Evolutionary conservation across 371 early-diverging fungal species (phyloP).

Genomic region (Phascolomyces articulosus): DNA sequence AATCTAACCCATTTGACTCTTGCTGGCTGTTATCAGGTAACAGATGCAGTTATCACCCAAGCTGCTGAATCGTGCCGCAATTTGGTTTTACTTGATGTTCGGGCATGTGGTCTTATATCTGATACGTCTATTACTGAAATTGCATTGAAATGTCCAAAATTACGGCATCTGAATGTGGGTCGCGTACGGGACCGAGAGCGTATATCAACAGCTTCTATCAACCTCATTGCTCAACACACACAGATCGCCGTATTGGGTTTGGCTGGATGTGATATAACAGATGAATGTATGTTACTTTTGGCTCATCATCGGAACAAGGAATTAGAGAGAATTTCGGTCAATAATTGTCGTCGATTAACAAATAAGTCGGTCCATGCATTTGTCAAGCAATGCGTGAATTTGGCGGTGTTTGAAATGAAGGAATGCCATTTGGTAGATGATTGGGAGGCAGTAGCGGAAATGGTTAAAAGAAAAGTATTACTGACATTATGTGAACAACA

Average conservation of each 20-base stretch:
- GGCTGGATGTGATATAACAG: constrained; percentile 62
- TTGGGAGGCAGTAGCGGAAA: constrained; percentile 40
- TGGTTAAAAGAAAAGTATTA: constrained; percentile 43
- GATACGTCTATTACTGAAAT: constrained; percentile 49
- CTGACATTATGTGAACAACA: constrained; percentile 51
- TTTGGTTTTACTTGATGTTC: constrained; percentile 54
- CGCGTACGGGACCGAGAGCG: constrained; percentile 55
- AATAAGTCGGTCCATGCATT: constrained; percentile 50
- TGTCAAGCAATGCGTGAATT: constrained; percentile 48
- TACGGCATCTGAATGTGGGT: constrained; percentile 61
- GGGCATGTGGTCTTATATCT: constrained; percentile 62
- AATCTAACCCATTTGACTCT: constrained; percentile 51
- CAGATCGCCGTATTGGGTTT: constrained; percentile 55
- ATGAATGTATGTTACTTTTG: constrained; percentile 55
- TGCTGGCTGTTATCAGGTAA: constrained; percentile 60
- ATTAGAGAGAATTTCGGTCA: constrained; percentile 61
- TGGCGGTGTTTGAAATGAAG: constrained; percentile 65
- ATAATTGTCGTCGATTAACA: constrained; percentile 59
- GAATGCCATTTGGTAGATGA: constrained; percentile 55
- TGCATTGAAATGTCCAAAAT: constrained; percentile 47
- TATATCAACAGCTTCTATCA: constrained; percentile 56
- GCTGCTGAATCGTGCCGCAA: constrained; percentile 50
- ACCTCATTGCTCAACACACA: constrained; percentile 52
- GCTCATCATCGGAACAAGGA: constrained; percentile 46
- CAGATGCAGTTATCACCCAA: constrained; percentile 48